Percentiles rank a stretch among this genome's conserved stretches.
Conservation (phyloP, 2,329 filamentous ascomycete genomes). For the Phyllosticta paracitricarpa region DNA sequence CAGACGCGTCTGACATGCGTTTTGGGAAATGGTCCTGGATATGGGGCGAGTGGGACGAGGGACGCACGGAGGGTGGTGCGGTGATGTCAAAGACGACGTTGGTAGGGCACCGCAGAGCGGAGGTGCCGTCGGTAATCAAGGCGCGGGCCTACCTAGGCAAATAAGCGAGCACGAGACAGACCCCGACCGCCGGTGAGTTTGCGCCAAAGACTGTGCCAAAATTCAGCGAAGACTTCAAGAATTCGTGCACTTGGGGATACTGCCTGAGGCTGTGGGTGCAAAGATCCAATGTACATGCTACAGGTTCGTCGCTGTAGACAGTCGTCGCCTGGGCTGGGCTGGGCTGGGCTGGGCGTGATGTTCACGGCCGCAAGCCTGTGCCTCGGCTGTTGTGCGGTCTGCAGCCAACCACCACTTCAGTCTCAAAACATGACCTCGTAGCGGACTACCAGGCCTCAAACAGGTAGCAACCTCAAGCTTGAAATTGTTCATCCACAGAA, state of each 20-base stretch:
- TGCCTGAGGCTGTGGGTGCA: neutral
- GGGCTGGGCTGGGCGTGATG: neutral
- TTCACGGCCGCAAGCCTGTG: neutral
- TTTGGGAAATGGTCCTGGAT: neutral
- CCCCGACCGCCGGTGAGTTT: neutral
- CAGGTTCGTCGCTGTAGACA: neutral
- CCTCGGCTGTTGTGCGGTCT: constrained; percentile 1
- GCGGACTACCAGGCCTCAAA: neutral
- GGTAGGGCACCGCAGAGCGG: neutral
- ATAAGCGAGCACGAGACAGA: neutral
- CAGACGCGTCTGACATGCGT: constrained; percentile 17
- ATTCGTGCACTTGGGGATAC: neutral
- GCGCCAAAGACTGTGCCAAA: neutral
- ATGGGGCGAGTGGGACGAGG: neutral
- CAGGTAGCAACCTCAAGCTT: neutral
- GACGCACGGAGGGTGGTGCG: constrained; percentile 1
- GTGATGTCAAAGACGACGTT: constrained; percentile 10
- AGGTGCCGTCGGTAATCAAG: neutral
- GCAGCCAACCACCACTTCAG: neutral
- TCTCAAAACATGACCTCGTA: neutral
- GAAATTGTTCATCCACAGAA: neutral
- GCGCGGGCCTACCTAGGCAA: neutral
- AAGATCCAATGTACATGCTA: neutral
- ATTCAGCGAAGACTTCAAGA: neutral
- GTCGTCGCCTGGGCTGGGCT: neutral